Percentiles rank a stretch among this genome's conserved stretches.
phyloP scores from a whole-genome alignment of 176 grass and related monocot genomes.

The Zizania latifolia region DNA sequence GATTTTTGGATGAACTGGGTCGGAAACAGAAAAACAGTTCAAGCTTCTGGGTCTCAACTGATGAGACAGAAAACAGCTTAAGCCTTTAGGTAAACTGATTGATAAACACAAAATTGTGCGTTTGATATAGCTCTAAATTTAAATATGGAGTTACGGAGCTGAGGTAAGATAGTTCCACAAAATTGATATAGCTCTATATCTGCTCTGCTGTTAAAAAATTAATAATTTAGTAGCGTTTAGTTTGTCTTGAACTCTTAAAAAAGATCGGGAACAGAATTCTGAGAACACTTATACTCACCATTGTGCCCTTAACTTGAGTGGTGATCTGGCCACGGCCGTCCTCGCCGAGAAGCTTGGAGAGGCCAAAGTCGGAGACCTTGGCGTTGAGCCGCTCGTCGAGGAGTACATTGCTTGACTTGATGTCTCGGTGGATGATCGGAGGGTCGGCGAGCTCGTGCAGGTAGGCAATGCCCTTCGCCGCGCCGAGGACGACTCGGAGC shows the following conservation, averaged over 20 bases:
- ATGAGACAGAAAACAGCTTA: no score
- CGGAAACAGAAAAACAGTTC: no score
- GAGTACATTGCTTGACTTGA: slow-evolving; percentile 82
- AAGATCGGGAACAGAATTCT: no score
- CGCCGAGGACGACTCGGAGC: slow-evolving; percentile 55
- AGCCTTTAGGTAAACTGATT: no score
- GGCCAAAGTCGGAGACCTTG: slow-evolving; percentile 81
- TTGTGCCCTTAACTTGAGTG: slow-evolving; percentile 84
- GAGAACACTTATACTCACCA: slow-evolving; percentile 31
- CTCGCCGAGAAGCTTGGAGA: slow-evolving; percentile 57
- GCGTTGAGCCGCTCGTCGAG: slow-evolving; percentile 69
- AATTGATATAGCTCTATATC: background rate
- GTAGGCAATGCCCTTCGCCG: slow-evolving; percentile 72
- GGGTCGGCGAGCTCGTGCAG: slow-evolving; percentile 82
- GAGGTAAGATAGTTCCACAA: no score
- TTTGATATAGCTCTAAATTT: no score
- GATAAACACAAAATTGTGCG: no score
- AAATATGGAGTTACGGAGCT: no score
- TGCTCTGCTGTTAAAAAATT: background rate
- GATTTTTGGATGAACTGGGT: background rate
- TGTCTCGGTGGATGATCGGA: slow-evolving; percentile 78
- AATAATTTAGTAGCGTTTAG: no score
- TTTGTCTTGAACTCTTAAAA: no score
- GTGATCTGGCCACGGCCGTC: slow-evolving; percentile 38
- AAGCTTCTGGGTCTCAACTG: no score